phyloP scores from a whole-genome alignment of 148 eudicot genomes.

The Rhododendron molle region DNA sequence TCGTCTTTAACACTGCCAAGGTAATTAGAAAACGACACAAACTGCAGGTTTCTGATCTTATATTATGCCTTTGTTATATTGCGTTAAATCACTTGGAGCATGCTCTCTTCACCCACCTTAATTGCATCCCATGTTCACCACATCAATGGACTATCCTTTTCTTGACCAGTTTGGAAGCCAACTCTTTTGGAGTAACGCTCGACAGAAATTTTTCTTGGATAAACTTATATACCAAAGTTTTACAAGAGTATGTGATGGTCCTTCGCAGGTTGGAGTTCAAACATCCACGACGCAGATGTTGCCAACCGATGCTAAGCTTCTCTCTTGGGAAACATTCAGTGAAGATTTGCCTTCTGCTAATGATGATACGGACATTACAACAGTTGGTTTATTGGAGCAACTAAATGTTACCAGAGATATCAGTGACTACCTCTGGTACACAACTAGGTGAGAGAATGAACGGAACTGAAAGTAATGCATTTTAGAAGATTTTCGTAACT shows the following conservation, averaged over 20 bases:
- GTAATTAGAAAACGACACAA: conserved; percentile 24
- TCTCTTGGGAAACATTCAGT: conserved; percentile 58
- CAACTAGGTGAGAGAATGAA: conserved; percentile 52
- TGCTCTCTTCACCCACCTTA: neutral
- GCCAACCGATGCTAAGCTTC: conserved; percentile 35
- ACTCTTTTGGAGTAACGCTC: too few relatives aligned
- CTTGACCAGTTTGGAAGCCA: neutral
- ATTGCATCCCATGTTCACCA: neutral
- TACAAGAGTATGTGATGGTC: neutral
- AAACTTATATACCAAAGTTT: neutral
- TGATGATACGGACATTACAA: conserved; percentile 41
- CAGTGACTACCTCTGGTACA: conserved; percentile 94
- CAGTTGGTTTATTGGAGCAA: conserved; percentile 75
- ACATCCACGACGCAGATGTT: conserved; percentile 48
- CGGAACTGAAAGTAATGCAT: neutral
- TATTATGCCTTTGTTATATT: neutral
- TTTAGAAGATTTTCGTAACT: neutral
- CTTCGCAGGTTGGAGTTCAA: conserved; percentile 54
- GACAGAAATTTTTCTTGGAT: neutral
- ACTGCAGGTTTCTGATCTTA: neutral
- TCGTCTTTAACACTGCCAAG: conserved; percentile 74
- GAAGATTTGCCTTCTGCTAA: conserved; percentile 50
- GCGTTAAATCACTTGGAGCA: neutral
- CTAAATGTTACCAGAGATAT: conserved; percentile 79
- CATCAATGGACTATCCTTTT: neutral